phyloP scores from a whole-genome alignment of 2,329 filamentous ascomycete species.

The Sporothrix luriei region DNA sequence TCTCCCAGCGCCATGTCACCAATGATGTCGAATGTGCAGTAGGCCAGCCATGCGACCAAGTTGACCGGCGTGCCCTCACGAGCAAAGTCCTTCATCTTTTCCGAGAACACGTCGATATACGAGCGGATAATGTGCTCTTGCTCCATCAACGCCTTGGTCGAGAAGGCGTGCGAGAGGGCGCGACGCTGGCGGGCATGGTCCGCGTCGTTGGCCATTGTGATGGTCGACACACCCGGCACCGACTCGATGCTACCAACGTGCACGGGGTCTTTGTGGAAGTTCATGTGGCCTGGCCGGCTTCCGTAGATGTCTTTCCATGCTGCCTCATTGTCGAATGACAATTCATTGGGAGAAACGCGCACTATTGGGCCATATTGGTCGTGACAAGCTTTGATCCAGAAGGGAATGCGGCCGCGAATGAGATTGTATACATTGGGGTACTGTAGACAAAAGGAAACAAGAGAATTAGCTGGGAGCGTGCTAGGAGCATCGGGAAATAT shows the following conservation, averaged over 20 bases:
- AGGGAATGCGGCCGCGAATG: slow-evolving; percentile 29
- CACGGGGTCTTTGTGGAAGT: slow-evolving; percentile 23
- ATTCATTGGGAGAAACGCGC: slow-evolving; percentile 46
- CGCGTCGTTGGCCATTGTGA: slow-evolving; percentile 28
- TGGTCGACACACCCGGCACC: slow-evolving; percentile 7
- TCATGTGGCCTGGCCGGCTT: slow-evolving; percentile 16
- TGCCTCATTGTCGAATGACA: slow-evolving; percentile 44
- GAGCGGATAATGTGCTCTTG: slow-evolving; percentile 38
- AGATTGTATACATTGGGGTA: slow-evolving; percentile 29
- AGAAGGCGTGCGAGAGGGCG: slow-evolving; percentile 39
- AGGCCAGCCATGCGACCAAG: slow-evolving; percentile 40
- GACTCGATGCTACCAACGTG: slow-evolving; percentile 17
- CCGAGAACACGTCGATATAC: slow-evolving; percentile 36
- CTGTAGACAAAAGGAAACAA: background rate
- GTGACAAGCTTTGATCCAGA: slow-evolving; percentile 39
- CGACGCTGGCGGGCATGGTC: slow-evolving; percentile 37
- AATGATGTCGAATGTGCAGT: slow-evolving; percentile 36
- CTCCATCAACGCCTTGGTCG: slow-evolving; percentile 38
- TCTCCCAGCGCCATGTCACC: slow-evolving; percentile 36
- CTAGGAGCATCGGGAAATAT: no score
- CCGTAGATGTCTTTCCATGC: slow-evolving; percentile 49
- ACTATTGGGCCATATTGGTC: slow-evolving; percentile 47
- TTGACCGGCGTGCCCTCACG: slow-evolving; percentile 35
- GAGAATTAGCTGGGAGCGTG: no score
- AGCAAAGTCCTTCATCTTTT: slow-evolving; percentile 35